Base-by-base conservation (phyloP, 306 rosid species). In the Trifolium fragiferum region DNA sequence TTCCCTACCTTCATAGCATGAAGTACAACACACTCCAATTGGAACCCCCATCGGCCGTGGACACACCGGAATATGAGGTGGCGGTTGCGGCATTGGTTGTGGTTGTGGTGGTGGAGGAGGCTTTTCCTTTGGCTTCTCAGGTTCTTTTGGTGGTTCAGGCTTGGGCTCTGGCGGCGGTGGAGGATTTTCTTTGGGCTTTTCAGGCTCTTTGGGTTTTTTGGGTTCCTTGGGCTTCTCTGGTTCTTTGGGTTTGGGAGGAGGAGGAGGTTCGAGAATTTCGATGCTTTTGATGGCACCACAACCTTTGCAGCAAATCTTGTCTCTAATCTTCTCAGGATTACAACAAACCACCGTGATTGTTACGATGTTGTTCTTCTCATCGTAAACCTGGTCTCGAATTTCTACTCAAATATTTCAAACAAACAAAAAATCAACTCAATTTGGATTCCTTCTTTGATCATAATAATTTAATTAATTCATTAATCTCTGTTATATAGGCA, bases 371-470 rank as follows among this genome's bases (percentile, higher is more conserved):
- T 86, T 23, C 88, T 91, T 88, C 80, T 89, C 91, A 18, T 91
- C 88, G 72, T 80, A 93, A 20, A 38, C 62, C 82, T 91, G 91
- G 86, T 93, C 94, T 86, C 80, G 94, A 77, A 93, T 91, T 87
- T 93, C 50, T 40, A 10, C 97, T 93, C 11, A 88, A 84, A 78
- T 47, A 83, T 7, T 67, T 58, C 57, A 77, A 53, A 10, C 73
- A 76, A 41, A 40, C 25, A 10, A 75, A 11, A 70, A 38, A 73
- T 30, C 32, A 81, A 86, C 88, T 84, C 73, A 83, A 59, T 70
- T 81, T 81, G 66, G 68, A 61, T 77, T 15, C 65, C 55, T 32
- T 50, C 27, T 44, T 37, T 33, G 38, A 35, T 44, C 2, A 66
- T 10, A 55, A 58, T 14, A 27, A 27, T 1, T 23, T 11, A 13